Conservation (phyloP, 169 alveolate genomes). For the Neospora caninum region DNA sequence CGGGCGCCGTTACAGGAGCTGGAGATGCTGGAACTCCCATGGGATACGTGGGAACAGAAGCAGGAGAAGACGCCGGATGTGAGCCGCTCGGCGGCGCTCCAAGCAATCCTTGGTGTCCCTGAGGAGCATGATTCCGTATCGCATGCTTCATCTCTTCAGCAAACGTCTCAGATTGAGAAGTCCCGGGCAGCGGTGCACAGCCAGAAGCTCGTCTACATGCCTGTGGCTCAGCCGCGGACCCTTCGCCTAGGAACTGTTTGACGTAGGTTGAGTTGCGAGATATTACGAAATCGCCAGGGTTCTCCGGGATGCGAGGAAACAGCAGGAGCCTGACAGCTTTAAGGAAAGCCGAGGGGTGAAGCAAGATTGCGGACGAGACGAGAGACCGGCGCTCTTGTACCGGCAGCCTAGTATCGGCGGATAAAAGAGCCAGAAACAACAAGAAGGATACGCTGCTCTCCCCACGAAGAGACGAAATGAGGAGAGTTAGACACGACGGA, state of each 20-base stretch:
- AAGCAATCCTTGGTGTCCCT: background rate
- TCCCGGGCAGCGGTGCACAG: background rate
- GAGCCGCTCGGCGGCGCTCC: background rate
- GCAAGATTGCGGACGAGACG: slow-evolving; percentile 23
- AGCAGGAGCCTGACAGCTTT: slow-evolving; percentile 37
- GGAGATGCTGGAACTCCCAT: background rate
- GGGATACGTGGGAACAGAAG: background rate
- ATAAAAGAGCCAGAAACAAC: slow-evolving; percentile 6
- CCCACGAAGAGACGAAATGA: slow-evolving; percentile 22
- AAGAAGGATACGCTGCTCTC: slow-evolving; percentile 25
- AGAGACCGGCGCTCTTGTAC: slow-evolving; percentile 31
- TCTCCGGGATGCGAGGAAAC: slow-evolving; percentile 16
- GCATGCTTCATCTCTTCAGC: background rate
- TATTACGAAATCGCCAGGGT: slow-evolving; percentile 19
- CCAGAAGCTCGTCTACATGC: background rate
- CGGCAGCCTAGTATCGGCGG: slow-evolving; percentile 26
- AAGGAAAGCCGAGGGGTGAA: slow-evolving; percentile 20
- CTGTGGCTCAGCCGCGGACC: background rate
- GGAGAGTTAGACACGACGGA: slow-evolving; percentile 16
- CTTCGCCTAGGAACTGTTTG: slow-evolving; percentile 23
- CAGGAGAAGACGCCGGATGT: background rate
- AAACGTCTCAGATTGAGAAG: background rate
- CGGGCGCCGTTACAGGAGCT: background rate
- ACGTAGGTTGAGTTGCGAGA: slow-evolving; percentile 36
- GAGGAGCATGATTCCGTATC: background rate